These are phyloP conservation scores for Rosellinia necatrix DNA, from an alignment of 2,329 filamentous ascomycete genomes.

Conservation along the genomic window DNA sequence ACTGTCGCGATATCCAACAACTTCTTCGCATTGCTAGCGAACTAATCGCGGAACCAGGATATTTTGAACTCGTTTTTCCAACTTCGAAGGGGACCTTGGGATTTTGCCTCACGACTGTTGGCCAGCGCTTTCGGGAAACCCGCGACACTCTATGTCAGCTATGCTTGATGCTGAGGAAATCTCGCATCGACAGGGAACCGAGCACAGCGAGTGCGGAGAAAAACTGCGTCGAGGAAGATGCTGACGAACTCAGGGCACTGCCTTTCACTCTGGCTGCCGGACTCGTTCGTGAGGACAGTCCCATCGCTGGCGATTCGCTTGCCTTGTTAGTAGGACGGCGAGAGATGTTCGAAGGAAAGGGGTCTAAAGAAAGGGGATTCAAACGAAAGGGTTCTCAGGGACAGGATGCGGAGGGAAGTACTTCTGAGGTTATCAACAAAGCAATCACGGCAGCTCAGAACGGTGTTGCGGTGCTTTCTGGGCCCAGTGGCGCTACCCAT, in stretches of 20 bases:
- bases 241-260: neutral
- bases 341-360: neutral
- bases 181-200: neutral
- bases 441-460: too few species aligned
- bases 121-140: neutral
- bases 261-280: neutral
- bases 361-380: too few species aligned
- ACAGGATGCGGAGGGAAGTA: too few species aligned
- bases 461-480: neutral
- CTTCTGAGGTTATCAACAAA: too few species aligned
- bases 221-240: constrained; percentile 27
- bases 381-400: too few species aligned
- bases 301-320: neutral
- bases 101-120: neutral
- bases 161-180: neutral
- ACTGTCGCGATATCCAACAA: neutral
- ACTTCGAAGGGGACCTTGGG: neutral
- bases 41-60: neutral
- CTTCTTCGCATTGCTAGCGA: neutral
- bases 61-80: neutral
- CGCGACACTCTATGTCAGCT: neutral
- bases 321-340: neutral
- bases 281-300: neutral
- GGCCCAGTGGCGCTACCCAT: neutral
- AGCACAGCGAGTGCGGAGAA: neutral